A percentile compares a stretch with the other conserved stretches of the same genome.
Conservation (phyloP, 176 grass and related monocot genomes). For the Musa troglodytarum region DNA sequence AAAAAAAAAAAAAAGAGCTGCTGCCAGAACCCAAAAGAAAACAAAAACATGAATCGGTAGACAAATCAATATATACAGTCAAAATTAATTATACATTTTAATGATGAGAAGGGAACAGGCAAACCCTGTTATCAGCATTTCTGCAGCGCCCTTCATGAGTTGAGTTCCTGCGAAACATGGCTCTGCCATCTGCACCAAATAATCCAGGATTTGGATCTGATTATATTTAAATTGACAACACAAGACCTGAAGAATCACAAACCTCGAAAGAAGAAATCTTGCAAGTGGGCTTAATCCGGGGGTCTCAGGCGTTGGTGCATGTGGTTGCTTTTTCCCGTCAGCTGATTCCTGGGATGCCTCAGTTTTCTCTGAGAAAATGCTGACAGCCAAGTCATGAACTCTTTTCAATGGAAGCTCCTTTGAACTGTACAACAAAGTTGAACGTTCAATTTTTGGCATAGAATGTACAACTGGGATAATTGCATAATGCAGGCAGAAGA, state of each 20-base stretch:
- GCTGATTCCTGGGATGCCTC: conserved; percentile 26
- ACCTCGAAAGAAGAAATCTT: conserved; percentile 94
- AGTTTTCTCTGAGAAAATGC: conserved; percentile 48
- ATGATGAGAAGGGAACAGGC: conserved; percentile 26
- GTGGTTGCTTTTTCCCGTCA: conserved; percentile 46
- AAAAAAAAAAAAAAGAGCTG: background rate
- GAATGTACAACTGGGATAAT: background rate
- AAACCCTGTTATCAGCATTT: conserved; percentile 12
- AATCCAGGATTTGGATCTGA: conserved; percentile 8
- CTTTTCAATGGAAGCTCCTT: conserved; percentile 59
- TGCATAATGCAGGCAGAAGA: conserved; percentile 15
- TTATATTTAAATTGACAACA: conserved; percentile 15
- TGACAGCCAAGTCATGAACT: conserved; percentile 50
- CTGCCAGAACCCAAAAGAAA: conserved; percentile 14
- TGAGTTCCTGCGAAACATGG: conserved; percentile 93
- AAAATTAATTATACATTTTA: conserved; percentile 59
- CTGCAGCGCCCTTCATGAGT: conserved; percentile 40
- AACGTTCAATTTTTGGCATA: background rate
- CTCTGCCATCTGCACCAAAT: conserved; percentile 68
- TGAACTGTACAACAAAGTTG: conserved; percentile 35
- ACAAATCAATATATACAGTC: conserved; percentile 58
- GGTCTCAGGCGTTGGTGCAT: conserved; percentile 36
- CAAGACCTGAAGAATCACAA: conserved; percentile 20
- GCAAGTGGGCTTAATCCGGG: conserved; percentile 72
- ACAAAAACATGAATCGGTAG: conserved; percentile 6